phyloP scores from a whole-genome alignment of 257 asterid genomes.

The Penstemon barbatus region DNA sequence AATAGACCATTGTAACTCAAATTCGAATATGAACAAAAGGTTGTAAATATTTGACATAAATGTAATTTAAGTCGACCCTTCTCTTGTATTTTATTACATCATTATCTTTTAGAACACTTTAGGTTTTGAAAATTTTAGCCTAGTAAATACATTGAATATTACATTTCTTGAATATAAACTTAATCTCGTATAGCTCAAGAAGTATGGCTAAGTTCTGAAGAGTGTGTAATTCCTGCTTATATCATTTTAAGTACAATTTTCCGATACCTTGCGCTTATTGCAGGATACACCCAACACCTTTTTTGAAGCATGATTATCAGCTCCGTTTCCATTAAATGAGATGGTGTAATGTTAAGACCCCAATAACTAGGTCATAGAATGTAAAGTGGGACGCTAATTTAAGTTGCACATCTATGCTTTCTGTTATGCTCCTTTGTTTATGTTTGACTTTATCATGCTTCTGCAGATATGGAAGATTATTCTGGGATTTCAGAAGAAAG shows the following conservation, averaged over 20 bases:
- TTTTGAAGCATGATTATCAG: background rate
- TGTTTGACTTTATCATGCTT: conserved; percentile 27
- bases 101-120: no score
- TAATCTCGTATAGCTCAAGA: background rate
- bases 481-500: conserved; percentile 31
- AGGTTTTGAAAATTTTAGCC: no score
- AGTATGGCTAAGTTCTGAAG: no score
- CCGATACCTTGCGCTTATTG: no score
- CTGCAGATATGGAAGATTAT: conserved; percentile 35
- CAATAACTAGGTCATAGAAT: background rate
- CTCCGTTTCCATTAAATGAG: background rate
- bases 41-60: background rate
- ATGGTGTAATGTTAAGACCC: conserved; percentile 7
- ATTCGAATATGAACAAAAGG: background rate
- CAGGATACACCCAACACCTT: no score
- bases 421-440: background rate
- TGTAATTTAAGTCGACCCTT: no score
- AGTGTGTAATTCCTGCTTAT: no score
- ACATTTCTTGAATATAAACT: conserved; percentile 1
- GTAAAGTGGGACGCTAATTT: background rate
- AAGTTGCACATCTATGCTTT: conserved; percentile 9
- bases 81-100: no score
- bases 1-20: background rate
- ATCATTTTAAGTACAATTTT: no score
- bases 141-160: background rate